phyloP scores from a whole-genome alignment of 306 rosid species.

The Medicago truncatula region DNA sequence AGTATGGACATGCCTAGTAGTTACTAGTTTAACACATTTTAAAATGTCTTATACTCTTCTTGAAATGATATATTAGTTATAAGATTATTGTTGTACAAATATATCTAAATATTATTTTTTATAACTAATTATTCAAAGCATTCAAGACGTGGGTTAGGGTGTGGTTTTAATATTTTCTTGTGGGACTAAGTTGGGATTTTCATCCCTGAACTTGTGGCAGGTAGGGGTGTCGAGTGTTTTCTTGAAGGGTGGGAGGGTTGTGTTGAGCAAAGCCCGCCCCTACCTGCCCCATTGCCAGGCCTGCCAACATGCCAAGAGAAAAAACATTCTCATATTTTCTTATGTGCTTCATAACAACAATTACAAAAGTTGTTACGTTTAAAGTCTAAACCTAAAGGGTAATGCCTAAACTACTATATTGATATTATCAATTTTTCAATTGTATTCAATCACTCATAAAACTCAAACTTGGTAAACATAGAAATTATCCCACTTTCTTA shows the following conservation, averaged over 20 bases:
- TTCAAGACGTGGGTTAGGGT: not conserved
- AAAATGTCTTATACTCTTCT: not conserved
- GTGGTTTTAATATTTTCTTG: slow-evolving; percentile 1
- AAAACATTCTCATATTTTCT: slow-evolving; percentile 7
- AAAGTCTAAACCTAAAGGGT: slow-evolving; percentile 19
- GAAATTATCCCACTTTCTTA: not conserved
- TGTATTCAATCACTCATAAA: slow-evolving; percentile 18
- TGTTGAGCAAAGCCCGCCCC: not conserved
- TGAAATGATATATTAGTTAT: not conserved
- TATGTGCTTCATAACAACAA: slow-evolving; percentile 8
- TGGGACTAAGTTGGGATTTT: not conserved
- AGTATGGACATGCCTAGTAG: not conserved
- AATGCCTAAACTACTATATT: slow-evolving; percentile 10
- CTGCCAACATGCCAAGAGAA: not conserved
- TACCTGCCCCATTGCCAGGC: slow-evolving; percentile 1
- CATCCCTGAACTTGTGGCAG: not conserved
- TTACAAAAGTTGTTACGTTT: slow-evolving; percentile 12
- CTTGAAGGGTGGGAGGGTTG: not conserved
- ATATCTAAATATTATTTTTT: not conserved
- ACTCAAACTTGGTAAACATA: slow-evolving; percentile 15
- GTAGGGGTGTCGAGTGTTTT: not conserved
- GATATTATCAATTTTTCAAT: not conserved
- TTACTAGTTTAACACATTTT: not conserved
- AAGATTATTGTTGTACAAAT: not conserved
- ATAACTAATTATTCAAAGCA: not conserved